Percentiles rank a stretch among this genome's conserved stretches.
phyloP scores from a whole-genome alignment of 768 basidiomycete species.

The Dacryopinax spathularia region DNA sequence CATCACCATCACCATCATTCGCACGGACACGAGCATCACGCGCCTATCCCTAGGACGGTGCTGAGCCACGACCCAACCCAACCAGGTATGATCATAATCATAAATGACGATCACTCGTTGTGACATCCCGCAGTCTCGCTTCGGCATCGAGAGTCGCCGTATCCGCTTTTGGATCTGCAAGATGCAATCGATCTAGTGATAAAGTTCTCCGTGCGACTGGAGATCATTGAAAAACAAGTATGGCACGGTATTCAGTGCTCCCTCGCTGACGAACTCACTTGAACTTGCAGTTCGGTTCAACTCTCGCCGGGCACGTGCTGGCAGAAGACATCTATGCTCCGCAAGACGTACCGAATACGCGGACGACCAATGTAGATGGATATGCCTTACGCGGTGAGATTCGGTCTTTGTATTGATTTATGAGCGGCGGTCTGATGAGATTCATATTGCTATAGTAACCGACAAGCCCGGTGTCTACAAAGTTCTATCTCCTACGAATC shows the following conservation, averaged over 20 bases:
- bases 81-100: conserved; percentile 34
- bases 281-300: conserved; percentile 37
- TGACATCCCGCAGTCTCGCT: conserved; percentile 36
- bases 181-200: conserved; percentile 48
- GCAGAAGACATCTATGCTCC: conserved; percentile 61
- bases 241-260: conserved; percentile 12
- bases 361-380: conserved; percentile 76
- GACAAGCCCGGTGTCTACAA: conserved; percentile 51
- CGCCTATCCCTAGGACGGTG: conserved; percentile 41
- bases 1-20: conserved; percentile 30
- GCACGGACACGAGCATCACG: conserved; percentile 20
- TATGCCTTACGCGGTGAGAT: conserved; percentile 75
- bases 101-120: background rate
- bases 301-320: conserved; percentile 53
- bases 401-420: conserved; percentile 13
- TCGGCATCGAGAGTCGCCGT: conserved; percentile 65
- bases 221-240: conserved; percentile 32
- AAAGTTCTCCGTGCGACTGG: conserved; percentile 33
- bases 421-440: background rate
- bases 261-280: background rate
- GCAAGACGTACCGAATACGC: conserved; percentile 44
- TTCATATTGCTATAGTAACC: conserved; percentile 34
- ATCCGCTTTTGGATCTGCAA: conserved; percentile 51
- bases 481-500: conserved; percentile 45
- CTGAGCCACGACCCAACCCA: conserved; percentile 57